A percentile compares a stretch with the other conserved stretches of the same genome.
Conservation (phyloP, 441 rosid genomes). For the Pelargonium myrrhifolium region DNA sequence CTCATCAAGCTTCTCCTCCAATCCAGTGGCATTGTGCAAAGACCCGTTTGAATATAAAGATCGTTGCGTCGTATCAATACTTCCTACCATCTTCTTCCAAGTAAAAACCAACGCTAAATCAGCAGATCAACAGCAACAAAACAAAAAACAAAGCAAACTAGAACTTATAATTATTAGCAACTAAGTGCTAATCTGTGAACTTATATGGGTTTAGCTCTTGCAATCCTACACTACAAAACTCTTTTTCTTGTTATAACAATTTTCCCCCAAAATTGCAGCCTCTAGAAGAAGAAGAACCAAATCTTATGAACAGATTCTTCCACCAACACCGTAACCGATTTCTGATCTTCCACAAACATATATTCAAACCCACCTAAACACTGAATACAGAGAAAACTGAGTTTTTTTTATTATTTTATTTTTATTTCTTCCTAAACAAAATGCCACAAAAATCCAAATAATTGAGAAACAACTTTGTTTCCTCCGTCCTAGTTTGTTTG, state of each 20-base stretch:
- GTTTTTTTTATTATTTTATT: too few relatives aligned
- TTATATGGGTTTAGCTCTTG: slow-evolving; percentile 9
- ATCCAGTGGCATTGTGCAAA: slow-evolving; percentile 25
- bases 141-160: slow-evolving; percentile 10
- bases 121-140: slow-evolving; percentile 17
- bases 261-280: too few relatives aligned
- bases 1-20: slow-evolving; percentile 38
- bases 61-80: slow-evolving; percentile 32
- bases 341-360: too few relatives aligned
- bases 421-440: too few relatives aligned
- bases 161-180: neutral
- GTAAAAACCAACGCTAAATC: slow-evolving; percentile 3
- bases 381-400: too few relatives aligned
- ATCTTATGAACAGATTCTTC: too few relatives aligned
- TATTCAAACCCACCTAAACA: too few relatives aligned
- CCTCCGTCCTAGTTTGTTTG: too few relatives aligned
- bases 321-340: too few relatives aligned
- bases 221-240: neutral
- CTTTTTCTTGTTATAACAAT: neutral
- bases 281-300: too few relatives aligned
- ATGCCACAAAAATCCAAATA: too few relatives aligned
- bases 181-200: neutral
- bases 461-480: too few relatives aligned
- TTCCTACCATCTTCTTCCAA: slow-evolving; percentile 57
- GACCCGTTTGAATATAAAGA: slow-evolving; percentile 26